phyloP scores from a whole-genome alignment of 148 eudicot genomes.

The Heliosperma pusillum region DNA sequence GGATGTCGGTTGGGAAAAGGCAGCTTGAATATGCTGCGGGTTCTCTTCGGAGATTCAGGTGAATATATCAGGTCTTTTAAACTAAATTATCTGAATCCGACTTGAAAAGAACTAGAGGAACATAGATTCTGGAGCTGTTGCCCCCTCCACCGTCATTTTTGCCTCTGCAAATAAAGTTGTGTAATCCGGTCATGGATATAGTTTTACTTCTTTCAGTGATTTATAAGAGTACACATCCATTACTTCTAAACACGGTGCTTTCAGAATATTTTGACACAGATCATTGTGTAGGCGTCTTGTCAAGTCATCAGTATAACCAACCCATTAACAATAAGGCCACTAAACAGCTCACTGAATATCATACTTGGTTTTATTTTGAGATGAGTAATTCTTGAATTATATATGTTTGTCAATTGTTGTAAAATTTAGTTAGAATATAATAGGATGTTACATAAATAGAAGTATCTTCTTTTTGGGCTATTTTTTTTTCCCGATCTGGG shows the following conservation, averaged over 20 bases:
- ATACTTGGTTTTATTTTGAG: too few relatives aligned
- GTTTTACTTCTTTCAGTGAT: background rate
- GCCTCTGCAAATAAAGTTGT: background rate
- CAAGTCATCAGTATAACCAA: too few relatives aligned
- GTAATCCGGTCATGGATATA: background rate
- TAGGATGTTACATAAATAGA: too few relatives aligned
- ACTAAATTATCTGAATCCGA: background rate
- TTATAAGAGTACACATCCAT: background rate
- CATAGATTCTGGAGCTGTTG: background rate
- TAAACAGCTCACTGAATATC: too few relatives aligned
- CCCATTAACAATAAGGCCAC: too few relatives aligned
- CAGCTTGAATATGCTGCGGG: slow-evolving; percentile 42
- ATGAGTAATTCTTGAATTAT: too few relatives aligned
- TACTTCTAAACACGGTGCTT: background rate
- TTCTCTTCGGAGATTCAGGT: slow-evolving; percentile 38
- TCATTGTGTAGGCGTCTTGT: background rate
- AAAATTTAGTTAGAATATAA: too few relatives aligned
- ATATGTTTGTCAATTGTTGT: too few relatives aligned
- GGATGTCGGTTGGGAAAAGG: slow-evolving; percentile 41
- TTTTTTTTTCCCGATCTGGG: too few relatives aligned
- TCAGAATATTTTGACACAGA: background rate
- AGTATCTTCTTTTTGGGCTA: too few relatives aligned
- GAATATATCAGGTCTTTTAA: background rate
- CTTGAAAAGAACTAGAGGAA: background rate
- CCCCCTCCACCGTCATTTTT: background rate